Percentiles rank a stretch among this genome's conserved stretches.
phyloP scores from a whole-genome alignment of 805 yeast species.

The Wickerhamiella australiensis region DNA sequence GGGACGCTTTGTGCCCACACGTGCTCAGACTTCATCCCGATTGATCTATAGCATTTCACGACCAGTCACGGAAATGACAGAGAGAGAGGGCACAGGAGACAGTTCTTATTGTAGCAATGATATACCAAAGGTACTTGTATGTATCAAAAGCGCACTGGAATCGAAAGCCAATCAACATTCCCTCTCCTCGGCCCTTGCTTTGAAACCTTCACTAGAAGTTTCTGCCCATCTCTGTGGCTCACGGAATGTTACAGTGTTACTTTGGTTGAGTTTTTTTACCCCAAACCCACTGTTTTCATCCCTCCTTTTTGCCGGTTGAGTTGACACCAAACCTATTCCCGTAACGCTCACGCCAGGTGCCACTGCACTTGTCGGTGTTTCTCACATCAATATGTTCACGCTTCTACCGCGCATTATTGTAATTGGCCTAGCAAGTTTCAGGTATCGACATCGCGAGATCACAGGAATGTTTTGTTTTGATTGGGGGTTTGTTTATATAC shows the following conservation, averaged over 20 bases:
- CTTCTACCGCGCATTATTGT: not conserved
- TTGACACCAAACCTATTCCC: no score
- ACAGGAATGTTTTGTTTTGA: not conserved
- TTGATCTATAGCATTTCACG: no score
- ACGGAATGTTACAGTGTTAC: no score
- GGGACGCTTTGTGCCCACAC: no score
- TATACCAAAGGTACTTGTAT: no score
- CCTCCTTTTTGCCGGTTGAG: not conserved
- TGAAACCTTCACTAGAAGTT: not conserved
- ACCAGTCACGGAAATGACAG: no score
- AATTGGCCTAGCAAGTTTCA: not conserved
- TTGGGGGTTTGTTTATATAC: not conserved
- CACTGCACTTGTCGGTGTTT: not conserved
- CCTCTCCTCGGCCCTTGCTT: not conserved
- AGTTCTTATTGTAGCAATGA: no score
- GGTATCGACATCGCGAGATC: not conserved
- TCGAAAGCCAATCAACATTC: no score
- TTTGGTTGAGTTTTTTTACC: not conserved
- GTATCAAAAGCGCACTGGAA: no score
- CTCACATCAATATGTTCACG: not conserved
- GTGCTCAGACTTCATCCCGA: no score
- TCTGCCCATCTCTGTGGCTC: no score
- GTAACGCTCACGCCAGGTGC: not conserved
- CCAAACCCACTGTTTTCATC: not conserved
- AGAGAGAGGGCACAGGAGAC: no score